Conservation (phyloP, 306 rosid species). For the Inga laurina region DNA sequence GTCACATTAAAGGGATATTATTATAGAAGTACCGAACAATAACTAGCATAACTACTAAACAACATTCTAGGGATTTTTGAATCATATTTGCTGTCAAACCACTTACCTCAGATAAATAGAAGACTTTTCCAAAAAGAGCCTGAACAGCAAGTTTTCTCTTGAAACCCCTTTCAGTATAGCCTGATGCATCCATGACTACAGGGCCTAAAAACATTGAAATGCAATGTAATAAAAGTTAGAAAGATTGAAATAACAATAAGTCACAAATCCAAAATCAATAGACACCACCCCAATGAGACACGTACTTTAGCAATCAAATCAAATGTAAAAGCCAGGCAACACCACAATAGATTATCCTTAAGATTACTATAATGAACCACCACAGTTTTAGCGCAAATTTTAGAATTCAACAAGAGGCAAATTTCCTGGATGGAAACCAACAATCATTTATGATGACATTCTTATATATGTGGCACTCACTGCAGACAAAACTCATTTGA, state of each 20-base stretch:
- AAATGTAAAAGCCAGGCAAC: too few species aligned
- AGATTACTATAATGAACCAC: too few species aligned
- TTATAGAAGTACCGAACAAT: not conserved
- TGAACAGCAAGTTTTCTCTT: slow-evolving; percentile 95
- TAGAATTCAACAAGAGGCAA: too few species aligned
- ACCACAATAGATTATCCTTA: too few species aligned
- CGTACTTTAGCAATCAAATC: too few species aligned
- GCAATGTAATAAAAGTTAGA: slow-evolving; percentile 23
- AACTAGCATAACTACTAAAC: not conserved
- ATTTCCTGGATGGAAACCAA: too few species aligned
- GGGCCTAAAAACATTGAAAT: slow-evolving; percentile 68
- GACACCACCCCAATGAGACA: too few species aligned
- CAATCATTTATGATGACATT: too few species aligned
- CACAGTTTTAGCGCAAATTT: too few species aligned
- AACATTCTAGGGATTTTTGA: not conserved
- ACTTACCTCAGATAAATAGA: slow-evolving; percentile 90
- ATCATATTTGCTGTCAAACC: slow-evolving; percentile 20
- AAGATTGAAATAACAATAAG: not conserved
- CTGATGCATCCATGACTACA: slow-evolving; percentile 77
- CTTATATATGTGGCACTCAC: too few species aligned
- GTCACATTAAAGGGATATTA: not conserved
- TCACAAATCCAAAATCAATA: not conserved
- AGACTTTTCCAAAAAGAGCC: slow-evolving; percentile 88
- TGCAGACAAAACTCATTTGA: too few species aligned
- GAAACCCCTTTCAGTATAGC: slow-evolving; percentile 94